phyloP scores from a whole-genome alignment of 805 yeast genomes.

The Wickerhamiella brachini region DNA sequence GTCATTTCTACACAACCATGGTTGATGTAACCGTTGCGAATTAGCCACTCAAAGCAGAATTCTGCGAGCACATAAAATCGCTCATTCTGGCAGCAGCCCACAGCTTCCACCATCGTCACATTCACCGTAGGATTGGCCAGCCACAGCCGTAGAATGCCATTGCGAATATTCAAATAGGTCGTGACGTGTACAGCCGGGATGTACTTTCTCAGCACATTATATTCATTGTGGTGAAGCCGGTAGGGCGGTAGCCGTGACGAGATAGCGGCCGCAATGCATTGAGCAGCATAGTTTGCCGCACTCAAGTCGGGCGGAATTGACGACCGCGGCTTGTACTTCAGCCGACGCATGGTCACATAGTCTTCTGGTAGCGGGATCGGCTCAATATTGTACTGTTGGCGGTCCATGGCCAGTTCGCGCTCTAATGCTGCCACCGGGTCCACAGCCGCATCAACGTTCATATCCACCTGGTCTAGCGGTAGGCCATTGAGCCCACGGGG shows the following conservation, averaged over 20 bases:
- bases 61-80: constrained; percentile 29
- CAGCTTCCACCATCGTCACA: constrained; percentile 31
- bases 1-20: constrained; percentile 24
- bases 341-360: neutral
- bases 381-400: neutral
- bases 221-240: constrained; percentile 25
- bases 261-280: constrained; percentile 29
- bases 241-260: constrained; percentile 29
- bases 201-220: constrained; percentile 23
- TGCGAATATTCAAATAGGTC: constrained; percentile 29
- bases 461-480: neutral
- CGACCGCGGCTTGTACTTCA: constrained; percentile 25
- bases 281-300: constrained; percentile 25
- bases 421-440: neutral
- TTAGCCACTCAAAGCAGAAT: constrained; percentile 30
- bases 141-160: constrained; percentile 31
- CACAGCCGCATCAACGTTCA: neutral
- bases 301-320: constrained; percentile 28
- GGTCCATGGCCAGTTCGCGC: neutral
- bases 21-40: constrained; percentile 30
- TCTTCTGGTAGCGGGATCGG: neutral
- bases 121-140: constrained; percentile 28
- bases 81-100: constrained; percentile 29
- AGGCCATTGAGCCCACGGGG: neutral
- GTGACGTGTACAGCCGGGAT: constrained; percentile 28